phyloP scores from a whole-genome alignment of 257 asterid species.

The Ilex aquifolium region DNA sequence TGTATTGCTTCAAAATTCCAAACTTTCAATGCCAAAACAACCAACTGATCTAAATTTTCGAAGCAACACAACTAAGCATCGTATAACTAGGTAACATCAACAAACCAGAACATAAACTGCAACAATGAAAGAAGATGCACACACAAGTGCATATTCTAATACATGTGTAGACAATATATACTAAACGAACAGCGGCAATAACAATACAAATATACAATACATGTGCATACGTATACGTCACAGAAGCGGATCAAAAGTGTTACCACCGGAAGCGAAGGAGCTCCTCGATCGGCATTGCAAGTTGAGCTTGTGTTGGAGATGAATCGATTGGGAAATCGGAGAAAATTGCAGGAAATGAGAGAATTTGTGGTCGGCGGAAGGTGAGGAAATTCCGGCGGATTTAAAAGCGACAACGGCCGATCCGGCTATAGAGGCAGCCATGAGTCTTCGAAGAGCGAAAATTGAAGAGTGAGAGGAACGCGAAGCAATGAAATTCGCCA shows the following conservation, averaged over 20 bases:
- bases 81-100: neutral
- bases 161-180: too few species aligned
- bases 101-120: neutral
- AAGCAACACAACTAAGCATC: too few species aligned
- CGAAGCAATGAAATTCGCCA: slow-evolving; percentile 8
- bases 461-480: slow-evolving; percentile 12
- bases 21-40: too few species aligned
- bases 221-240: neutral
- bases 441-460: slow-evolving; percentile 16
- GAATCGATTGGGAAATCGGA: slow-evolving; percentile 17
- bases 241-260: neutral
- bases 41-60: too few species aligned
- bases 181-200: neutral
- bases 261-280: slow-evolving; percentile 53
- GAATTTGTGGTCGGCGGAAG: slow-evolving; percentile 23
- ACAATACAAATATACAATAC: neutral
- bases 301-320: slow-evolving; percentile 23
- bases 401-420: slow-evolving; percentile 44
- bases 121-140: neutral
- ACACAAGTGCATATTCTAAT: neutral
- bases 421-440: slow-evolving; percentile 57
- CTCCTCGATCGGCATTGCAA: slow-evolving; percentile 45
- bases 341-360: slow-evolving; percentile 24
- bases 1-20: too few species aligned
- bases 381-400: slow-evolving; percentile 21